Base-by-base conservation (phyloP, 225 moss, liverwort and hornwort species). In the Polytrichum formosum region DNA sequence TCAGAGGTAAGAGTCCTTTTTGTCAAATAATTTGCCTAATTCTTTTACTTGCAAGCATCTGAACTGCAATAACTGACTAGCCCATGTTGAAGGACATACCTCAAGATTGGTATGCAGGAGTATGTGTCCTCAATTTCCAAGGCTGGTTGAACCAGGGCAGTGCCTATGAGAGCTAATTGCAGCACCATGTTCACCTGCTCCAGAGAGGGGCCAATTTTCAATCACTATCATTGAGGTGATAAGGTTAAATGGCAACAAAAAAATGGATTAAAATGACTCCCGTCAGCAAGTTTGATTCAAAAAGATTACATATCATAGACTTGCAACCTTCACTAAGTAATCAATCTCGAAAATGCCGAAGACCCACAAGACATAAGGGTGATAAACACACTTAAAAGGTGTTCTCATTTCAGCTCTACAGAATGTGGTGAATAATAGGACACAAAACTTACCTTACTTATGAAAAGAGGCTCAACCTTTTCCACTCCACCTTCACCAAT, bases 151-250 rank as follows among this genome's bases (percentile, higher is more conserved):
- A 87, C 75, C 61, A 98, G 87, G n/a, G 92, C 92, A 72, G 87
- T 85, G 68, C 88, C 91, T 65, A 94, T 84, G 56, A 98, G 90
- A 56, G 76, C 88, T 69, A 98, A 75, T 76, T 98, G 98, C 67
- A 98, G 74, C 59, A 98, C 94, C 80, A 80, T 98, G 69, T 98
- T 98, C 73, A 98, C 89, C 95, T 95, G 85, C 69, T 76, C 81
- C 64, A 77, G 63, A 6, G 6, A 58, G 21, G n/a, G 46, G 46
- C 46, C 46, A 16, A 13, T 46, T 16, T 46, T 16, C 37, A 37
- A 37, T 33, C 33, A 33, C 7, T 33, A 33, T 35, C 46, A 46
- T 46, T 46, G 46, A 46, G 46, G 4, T 4, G 16, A 46, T 46
- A 46, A 46, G 16, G 46, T 46, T 13, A 46, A 46, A 46, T 46